phyloP scores from a whole-genome alignment of 2,329 filamentous ascomycete species.

The Trichoderma sp. region DNA sequence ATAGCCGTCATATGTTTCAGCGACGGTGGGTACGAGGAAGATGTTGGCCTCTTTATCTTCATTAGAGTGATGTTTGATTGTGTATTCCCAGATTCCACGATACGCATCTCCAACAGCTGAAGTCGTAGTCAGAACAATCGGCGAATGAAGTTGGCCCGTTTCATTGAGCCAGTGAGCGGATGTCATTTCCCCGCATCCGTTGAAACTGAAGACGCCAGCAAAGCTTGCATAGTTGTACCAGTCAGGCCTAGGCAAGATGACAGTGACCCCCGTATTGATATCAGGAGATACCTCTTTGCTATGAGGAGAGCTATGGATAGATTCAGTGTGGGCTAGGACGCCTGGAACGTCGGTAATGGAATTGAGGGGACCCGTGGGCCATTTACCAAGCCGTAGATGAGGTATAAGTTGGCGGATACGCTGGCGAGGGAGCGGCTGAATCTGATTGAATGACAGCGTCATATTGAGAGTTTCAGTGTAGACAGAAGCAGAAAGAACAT shows the following conservation, averaged over 20 bases:
- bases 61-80: constrained; percentile 50
- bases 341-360: constrained; percentile 56
- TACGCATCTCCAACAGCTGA: constrained; percentile 62
- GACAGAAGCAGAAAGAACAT: no score
- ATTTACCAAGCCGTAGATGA: constrained; percentile 48
- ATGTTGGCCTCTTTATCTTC: constrained; percentile 52
- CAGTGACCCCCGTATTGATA: constrained; percentile 56
- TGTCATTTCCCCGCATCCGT: constrained; percentile 66
- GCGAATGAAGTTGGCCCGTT: constrained; percentile 61
- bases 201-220: constrained; percentile 63
- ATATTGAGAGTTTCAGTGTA: not conserved
- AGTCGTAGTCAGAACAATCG: constrained; percentile 63
- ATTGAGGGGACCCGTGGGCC: constrained; percentile 51
- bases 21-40: constrained; percentile 62
- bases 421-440: constrained; percentile 29
- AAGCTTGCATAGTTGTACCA: constrained; percentile 53
- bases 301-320: constrained; percentile 39
- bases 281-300: constrained; percentile 52
- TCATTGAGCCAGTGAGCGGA: constrained; percentile 65
- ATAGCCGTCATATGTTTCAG: constrained; percentile 66
- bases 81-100: constrained; percentile 62
- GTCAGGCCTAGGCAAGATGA: constrained; percentile 50
- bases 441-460: not conserved
- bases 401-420: constrained; percentile 52
- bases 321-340: constrained; percentile 52